Evolutionary conservation across 2,329 filamentous ascomycete species (phyloP), one percentile per base, ranked within the genome.

Genomic region (Gremmenia infestans): DNA sequence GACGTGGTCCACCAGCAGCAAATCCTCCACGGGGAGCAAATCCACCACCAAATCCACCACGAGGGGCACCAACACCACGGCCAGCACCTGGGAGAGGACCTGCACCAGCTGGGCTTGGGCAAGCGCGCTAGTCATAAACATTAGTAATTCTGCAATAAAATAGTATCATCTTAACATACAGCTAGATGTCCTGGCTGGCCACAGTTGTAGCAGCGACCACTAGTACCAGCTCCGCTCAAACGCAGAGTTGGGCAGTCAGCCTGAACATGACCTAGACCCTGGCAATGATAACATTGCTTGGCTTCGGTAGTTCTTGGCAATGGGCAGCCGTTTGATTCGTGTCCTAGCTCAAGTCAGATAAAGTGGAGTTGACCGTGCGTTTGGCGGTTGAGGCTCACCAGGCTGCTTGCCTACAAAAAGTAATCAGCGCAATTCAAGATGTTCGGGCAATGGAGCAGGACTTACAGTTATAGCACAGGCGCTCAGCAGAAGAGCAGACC

Each of bases 221-320:
- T 86, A 59, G 87, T 86, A 61, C 86, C 83, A 67, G 87, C 88
- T 64, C 88, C 92, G 74, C 86, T 96, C 73, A 99, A 76, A 67
- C 94, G 91, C 63, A 99, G 84, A 60, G 94, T 97, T 69, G 94
- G 94, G 83, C 94, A 99, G 75, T 99, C 94, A 66, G 94, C 94
- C 80, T 99, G 94, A 69, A 99, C 94, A 73, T 99, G 94, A 65
- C 94, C 94, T 60, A 97, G 84, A 57, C 94, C 94, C 80, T 97
- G 94, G 82, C 94, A 99, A 79, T 97, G 94, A 75, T 99, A 99
- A 85, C 94, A 99, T 81, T 99, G 94, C 86, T 99, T 99, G 52
- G 91, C 91, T 78, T 99, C 94, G 63, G 94, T 97, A 60, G 93
- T 97, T 74, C 94, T 88, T 70, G 94, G 94, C 71, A 93, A 87